Evolutionary conservation across 768 basidiomycete genomes (phyloP).

Genomic region (Amanita inopinata): DNA sequence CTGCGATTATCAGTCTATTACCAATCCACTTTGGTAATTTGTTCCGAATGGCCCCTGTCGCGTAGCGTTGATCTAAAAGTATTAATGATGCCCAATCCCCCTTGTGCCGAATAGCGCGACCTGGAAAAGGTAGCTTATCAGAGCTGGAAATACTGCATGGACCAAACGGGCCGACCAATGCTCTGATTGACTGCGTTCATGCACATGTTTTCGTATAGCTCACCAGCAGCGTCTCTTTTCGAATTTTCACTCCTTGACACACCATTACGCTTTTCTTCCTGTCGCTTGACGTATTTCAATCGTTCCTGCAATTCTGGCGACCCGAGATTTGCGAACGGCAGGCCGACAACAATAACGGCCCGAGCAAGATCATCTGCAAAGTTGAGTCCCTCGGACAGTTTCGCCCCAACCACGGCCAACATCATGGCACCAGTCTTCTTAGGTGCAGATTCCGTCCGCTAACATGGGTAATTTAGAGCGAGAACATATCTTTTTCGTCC

Average conservation of each 20-base stretch:
- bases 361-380: slow-evolving; percentile 77
- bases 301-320: slow-evolving; percentile 87
- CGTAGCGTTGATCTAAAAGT: slow-evolving; percentile 79
- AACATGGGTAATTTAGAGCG: neutral
- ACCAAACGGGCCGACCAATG: slow-evolving; percentile 53
- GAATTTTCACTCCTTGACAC: slow-evolving; percentile 22
- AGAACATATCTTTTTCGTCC: neutral
- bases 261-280: slow-evolving; percentile 34
- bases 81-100: slow-evolving; percentile 89
- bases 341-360: slow-evolving; percentile 77
- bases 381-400: slow-evolving; percentile 88
- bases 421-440: slow-evolving; percentile 63
- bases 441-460: slow-evolving; percentile 12
- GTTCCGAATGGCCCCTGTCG: slow-evolving; percentile 48
- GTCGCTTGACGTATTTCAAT: slow-evolving; percentile 74
- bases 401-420: slow-evolving; percentile 93
- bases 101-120: slow-evolving; percentile 86
- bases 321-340: slow-evolving; percentile 90
- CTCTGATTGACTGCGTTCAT: slow-evolving; percentile 96
- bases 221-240: slow-evolving; percentile 60
- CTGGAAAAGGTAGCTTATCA: slow-evolving; percentile 33
- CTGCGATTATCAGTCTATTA: slow-evolving; percentile 41
- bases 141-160: neutral
- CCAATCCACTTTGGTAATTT: slow-evolving; percentile 95
- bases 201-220: slow-evolving; percentile 86